Evolutionary conservation across 192 early-diverging fungal species (phyloP), one percentile per base, ranked within the genome.

Genomic region (Linnemannia zychae): DNA sequence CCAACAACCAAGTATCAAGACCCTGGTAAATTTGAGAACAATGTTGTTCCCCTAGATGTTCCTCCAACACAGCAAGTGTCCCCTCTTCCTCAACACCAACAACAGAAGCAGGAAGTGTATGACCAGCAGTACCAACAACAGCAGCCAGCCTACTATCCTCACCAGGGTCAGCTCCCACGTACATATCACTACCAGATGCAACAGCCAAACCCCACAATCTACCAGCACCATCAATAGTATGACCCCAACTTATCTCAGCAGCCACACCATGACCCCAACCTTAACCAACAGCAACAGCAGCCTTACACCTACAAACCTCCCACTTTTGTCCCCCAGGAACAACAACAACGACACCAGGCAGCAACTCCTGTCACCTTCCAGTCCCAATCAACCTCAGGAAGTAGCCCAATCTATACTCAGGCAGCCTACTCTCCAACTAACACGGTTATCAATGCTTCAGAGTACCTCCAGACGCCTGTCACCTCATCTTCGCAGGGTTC

Each of bases 31-130:
- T 13, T 46, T 3, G 28, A 7, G n/a, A 66, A 74, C 22, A 3
- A n/a, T 15, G 28, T 12, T n/a, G n/a, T n/a, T 18, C 53, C 48
- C 13, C 24, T 46, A 3, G 22, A 38, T 16, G 52, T 47, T 9
- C 72, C 71, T 9, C 40, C 40, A n/a, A 81, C 71, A 68, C 24
- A 81, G 12, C 79, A 81, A 40, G 70, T 71, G 47, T 81, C 75
- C 46, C 44, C 34, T 16, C 40, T 44, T 44, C 37, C 52, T 70
- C 53, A 57, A 15, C 79, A n/a, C n/a, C n/a, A n/a, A n/a, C n/a
- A 74, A 24, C 81, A 82, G 49, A 67, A 81, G 28, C 75, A 77
- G 50, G 57, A 74, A 13, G n/a, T 24, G 0, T 65, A 74, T 38
- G 50, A 70, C 0, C 77, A 78, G 34, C 53, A 74, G 4, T n/a